Evolutionary conservation across 1,139 yeast genomes (phyloP).

Genomic region (Hansenula lynferdii): DNA sequence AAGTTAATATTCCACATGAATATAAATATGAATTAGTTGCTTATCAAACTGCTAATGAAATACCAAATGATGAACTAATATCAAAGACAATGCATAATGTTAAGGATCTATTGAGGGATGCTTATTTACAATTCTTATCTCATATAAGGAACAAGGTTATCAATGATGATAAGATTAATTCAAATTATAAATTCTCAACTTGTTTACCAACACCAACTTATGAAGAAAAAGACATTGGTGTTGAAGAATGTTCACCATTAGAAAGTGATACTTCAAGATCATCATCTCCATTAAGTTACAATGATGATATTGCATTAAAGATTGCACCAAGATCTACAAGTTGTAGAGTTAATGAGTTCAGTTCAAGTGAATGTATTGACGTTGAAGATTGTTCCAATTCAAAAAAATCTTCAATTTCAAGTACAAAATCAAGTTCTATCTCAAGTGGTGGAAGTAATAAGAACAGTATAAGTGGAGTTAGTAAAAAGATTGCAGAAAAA

Average conservation of each 20-base stretch:
- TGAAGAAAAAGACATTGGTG: conserved; percentile 14
- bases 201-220: conserved; percentile 14
- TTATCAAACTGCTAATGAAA: conserved; percentile 4
- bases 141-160: too few relatives aligned
- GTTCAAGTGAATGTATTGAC: neutral
- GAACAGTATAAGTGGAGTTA: conserved; percentile 14
- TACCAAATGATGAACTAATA: conserved; percentile 14
- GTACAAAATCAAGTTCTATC: neutral
- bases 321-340: neutral
- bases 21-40: conserved; percentile 10
- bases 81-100: conserved; percentile 16
- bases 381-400: neutral
- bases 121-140: conserved; percentile 21
- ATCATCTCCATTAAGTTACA: conserved; percentile 14
- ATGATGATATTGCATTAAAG: neutral
- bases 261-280: conserved; percentile 14
- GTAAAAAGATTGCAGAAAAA: conserved; percentile 21
- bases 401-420: neutral
- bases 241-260: conserved; percentile 17
- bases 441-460: neutral
- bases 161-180: neutral
- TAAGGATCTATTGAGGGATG: conserved; percentile 19
- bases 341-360: neutral
- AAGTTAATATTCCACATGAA: conserved; percentile 22
- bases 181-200: neutral